Base-by-base conservation (phyloP, 495 filamentous ascomycete species). In the Penicillium arizonense region DNA sequence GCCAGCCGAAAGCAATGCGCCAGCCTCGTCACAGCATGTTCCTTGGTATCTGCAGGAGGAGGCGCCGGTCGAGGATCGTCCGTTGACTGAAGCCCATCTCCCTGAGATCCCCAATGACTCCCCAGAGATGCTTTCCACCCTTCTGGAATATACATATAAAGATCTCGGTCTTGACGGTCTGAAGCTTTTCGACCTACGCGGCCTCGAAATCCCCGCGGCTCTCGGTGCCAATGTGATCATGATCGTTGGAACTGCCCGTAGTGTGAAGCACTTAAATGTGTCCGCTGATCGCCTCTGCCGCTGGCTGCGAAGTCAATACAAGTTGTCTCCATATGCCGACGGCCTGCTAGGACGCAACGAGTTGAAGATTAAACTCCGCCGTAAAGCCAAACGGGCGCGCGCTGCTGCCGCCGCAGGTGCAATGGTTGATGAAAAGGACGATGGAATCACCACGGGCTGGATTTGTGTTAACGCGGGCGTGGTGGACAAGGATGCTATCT, bases 21-120 rank as follows among this genome's bases (percentile, higher is more conserved):
- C 54, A 0, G 23, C 44, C 12, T 23, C 55, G 14, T 53, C 68
- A 1, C 59, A 44, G 36, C 58, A 69, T 53, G 58, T 80, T 2
- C 92, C 93, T 5, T 98, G 94, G 94, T 97, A 96, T 71, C 81
- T 97, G 37, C 85, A 91, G 65, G 84, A 88, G 56, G 79, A 90
- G 55, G 59, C 66, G 26, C 66, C 73, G 13, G 65, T 70, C 34
- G 75, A 77, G 45, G 61, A 77, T 7, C 74, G 73, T 40, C 74
- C 84, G 1, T 59, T 88, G 49, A 77, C 84, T 24, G 81, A 77
- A 32, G 81, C 88, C 56, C 75, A 82, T 13, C 72, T 98, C 18
- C 94, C 95, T 14, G 80, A 87, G 5, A 76, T 95, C 12, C 94
- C 94, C 30, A 72, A 79, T 20, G 73, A 84, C 26, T 75, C 93